Conservation (phyloP, 2,329 filamentous ascomycete genomes). For the Akanthomyces dipterigenus region DNA sequence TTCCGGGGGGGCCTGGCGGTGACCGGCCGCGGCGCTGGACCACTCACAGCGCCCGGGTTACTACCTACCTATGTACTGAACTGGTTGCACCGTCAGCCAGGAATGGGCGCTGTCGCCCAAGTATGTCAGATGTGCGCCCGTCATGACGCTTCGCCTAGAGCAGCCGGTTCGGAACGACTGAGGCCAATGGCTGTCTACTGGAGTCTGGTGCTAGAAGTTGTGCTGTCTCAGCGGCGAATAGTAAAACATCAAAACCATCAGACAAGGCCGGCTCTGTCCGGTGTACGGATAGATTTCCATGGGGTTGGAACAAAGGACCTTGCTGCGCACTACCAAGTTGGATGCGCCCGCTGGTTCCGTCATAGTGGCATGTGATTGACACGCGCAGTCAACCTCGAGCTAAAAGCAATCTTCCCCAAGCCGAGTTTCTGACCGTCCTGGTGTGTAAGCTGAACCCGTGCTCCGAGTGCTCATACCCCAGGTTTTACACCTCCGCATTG, state of each 20-base stretch:
- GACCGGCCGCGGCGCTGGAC: not conserved
- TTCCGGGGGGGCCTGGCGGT: not conserved
- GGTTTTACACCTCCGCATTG: conserved; percentile 7
- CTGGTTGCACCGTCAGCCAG: not conserved
- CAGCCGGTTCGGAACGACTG: not conserved
- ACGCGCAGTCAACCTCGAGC: not conserved
- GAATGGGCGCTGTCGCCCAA: not conserved
- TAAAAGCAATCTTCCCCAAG: not conserved
- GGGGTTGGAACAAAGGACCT: not conserved
- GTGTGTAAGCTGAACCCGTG: conserved; percentile 1
- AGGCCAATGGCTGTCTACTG: not conserved
- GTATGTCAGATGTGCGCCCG: not conserved
- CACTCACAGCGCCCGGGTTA: conserved; percentile 5
- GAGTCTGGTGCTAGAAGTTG: no score
- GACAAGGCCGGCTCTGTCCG: not conserved
- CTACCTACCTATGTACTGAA: not conserved
- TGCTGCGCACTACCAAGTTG: not conserved
- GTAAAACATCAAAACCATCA: not conserved
- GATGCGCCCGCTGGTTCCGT: not conserved
- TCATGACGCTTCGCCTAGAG: not conserved
- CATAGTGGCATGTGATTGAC: conserved; percentile 12
- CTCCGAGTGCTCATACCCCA: conserved; percentile 3
- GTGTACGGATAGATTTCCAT: not conserved
- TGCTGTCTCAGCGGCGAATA: not conserved
- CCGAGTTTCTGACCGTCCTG: conserved; percentile 2